phyloP scores from a whole-genome alignment of 2,329 filamentous ascomycete species.

The Aspergillus fijiensis region DNA sequence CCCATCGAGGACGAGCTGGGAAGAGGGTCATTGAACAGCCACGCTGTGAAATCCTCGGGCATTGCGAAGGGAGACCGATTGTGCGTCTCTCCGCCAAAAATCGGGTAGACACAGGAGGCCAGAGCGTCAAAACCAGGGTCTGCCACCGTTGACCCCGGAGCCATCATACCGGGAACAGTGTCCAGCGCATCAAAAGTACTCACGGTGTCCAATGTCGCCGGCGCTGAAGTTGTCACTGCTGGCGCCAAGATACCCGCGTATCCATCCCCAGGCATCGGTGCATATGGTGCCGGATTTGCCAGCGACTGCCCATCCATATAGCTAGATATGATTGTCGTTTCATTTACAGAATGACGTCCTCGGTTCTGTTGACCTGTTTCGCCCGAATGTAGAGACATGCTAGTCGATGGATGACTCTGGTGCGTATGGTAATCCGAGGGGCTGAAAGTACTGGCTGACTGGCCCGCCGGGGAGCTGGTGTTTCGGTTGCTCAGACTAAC shows the following conservation, averaged over 20 bases:
- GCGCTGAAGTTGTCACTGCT: slow-evolving; percentile 19
- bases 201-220: slow-evolving; percentile 27
- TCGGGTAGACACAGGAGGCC: slow-evolving; percentile 62
- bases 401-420: slow-evolving; percentile 14
- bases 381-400: slow-evolving; percentile 16
- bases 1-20: slow-evolving; percentile 55
- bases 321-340: slow-evolving; percentile 15
- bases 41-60: slow-evolving; percentile 83
- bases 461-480: slow-evolving; percentile 29
- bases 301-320: slow-evolving; percentile 20
- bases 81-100: slow-evolving; percentile 80
- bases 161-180: slow-evolving; percentile 27
- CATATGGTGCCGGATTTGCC: slow-evolving; percentile 19
- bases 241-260: slow-evolving; percentile 23
- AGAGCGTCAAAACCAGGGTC: slow-evolving; percentile 38
- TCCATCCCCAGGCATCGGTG: slow-evolving; percentile 20
- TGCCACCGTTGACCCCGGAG: slow-evolving; percentile 23
- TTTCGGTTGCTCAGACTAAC: slow-evolving; percentile 29
- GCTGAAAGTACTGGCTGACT: slow-evolving; percentile 28
- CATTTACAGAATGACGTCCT: slow-evolving; percentile 13
- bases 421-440: slow-evolving; percentile 23
- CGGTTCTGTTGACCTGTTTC: slow-evolving; percentile 18
- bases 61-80: slow-evolving; percentile 86
- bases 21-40: slow-evolving; percentile 71
- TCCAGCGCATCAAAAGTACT: slow-evolving; percentile 27